A percentile compares a stretch with the other conserved stretches of the same genome.
These are phyloP conservation scores for Endotrypanum monterogeii DNA, from an alignment of 208 protist genomes.

Conservation along the genomic window DNA sequence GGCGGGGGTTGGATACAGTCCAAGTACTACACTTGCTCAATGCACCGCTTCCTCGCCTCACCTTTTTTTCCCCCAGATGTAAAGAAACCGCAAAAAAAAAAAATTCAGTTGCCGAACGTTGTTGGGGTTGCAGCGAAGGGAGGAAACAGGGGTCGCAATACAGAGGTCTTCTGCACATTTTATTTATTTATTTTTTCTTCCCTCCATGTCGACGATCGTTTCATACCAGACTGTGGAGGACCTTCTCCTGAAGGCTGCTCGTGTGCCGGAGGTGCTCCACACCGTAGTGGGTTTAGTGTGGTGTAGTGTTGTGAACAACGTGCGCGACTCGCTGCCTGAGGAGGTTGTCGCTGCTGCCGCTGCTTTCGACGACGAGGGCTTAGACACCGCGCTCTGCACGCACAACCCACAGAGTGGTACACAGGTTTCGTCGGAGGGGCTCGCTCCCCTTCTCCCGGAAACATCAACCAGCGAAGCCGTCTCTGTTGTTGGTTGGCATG, in stretches of 20 bases:
- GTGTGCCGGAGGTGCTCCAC: conserved; percentile 19
- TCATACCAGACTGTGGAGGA: conserved; percentile 12
- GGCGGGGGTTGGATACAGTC: no score
- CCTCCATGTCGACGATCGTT: background rate
- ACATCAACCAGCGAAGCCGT: background rate
- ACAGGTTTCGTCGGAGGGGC: background rate
- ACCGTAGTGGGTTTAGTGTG: conserved; percentile 25
- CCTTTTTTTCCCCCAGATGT: background rate
- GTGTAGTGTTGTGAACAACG: conserved; percentile 18
- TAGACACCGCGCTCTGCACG: background rate
- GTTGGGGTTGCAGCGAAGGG: background rate
- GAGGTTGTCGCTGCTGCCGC: background rate
- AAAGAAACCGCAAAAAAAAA: no score
- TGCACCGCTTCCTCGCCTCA: background rate
- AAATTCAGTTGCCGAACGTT: background rate
- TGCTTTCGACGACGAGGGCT: background rate
- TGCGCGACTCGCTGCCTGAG: background rate
- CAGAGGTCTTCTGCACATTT: background rate
- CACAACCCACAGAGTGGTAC: background rate
- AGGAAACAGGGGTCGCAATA: no score
- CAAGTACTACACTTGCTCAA: background rate
- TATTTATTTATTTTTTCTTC: background rate
- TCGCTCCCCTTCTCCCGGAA: background rate
- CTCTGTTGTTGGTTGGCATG: background rate
- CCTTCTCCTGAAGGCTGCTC: conserved; percentile 15